These are phyloP conservation scores for Leccinum griseonigrum DNA, from an alignment of 1,284 basidiomycete species.

Conservation along the genomic window DNA sequence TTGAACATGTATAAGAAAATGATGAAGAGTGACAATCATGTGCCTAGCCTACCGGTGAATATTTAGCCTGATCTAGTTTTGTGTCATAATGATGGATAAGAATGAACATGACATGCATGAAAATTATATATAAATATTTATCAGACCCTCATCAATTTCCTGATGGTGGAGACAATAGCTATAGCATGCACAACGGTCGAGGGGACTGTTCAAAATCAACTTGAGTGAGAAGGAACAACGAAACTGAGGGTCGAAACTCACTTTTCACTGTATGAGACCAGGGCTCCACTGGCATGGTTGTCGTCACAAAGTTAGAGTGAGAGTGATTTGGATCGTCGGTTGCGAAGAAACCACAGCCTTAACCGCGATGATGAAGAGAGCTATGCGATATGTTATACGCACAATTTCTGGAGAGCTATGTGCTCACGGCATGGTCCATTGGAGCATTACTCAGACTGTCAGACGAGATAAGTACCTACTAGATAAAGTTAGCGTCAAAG, in stretches of 20 bases:
- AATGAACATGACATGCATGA: neutral
- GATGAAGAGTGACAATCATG: neutral
- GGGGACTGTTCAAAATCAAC: slow-evolving; percentile 13
- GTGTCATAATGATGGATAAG: neutral
- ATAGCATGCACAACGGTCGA: slow-evolving; percentile 18
- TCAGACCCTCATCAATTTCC: neutral
- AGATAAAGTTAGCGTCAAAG: slow-evolving; percentile 1
- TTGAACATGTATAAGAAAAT: no score
- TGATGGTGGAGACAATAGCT: slow-evolving; percentile 13
- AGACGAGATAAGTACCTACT: neutral
- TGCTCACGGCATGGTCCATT: slow-evolving; percentile 4
- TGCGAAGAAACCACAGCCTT: neutral
- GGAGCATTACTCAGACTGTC: neutral
- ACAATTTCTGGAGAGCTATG: neutral
- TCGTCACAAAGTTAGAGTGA: neutral
- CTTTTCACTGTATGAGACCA: slow-evolving; percentile 15
- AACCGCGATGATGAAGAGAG: neutral
- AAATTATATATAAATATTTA: neutral
- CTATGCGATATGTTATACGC: neutral
- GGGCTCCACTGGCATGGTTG: neutral
- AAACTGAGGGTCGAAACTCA: slow-evolving; percentile 1
- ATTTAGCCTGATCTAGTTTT: neutral
- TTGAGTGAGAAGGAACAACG: neutral
- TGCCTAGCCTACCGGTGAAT: neutral
- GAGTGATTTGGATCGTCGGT: neutral